These are phyloP conservation scores for Neospora caninum DNA, from an alignment of 169 alveolate species.

Conservation along the genomic window DNA sequence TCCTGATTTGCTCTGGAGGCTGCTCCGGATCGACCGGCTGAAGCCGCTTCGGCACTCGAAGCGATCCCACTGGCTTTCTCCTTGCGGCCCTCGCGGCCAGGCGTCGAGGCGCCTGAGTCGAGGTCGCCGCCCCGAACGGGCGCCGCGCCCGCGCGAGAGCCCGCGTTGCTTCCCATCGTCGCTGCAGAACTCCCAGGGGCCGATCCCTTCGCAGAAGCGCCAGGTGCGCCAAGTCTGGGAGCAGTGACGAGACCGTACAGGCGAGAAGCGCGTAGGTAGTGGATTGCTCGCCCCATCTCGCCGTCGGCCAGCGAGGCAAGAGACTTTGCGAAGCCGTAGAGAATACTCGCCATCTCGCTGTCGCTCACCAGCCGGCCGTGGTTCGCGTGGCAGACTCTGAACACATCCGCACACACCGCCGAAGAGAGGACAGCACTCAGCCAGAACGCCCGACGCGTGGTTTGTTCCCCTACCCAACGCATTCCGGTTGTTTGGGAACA, in stretches of 20 bases:
- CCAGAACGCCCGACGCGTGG: too few species aligned
- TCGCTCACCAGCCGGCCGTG: not conserved
- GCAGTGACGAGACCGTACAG: not conserved
- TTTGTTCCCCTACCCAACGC: too few species aligned
- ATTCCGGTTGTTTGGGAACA: too few species aligned
- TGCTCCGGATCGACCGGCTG: not conserved
- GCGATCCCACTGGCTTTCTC: not conserved
- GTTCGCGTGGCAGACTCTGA: constrained; percentile 13
- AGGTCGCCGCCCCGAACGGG: not conserved
- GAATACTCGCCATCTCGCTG: not conserved
- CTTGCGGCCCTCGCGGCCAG: not conserved
- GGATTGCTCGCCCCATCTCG: not conserved
- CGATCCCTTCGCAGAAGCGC: not conserved
- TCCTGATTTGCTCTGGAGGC: not conserved
- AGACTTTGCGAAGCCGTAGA: not conserved
- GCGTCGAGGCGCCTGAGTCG: not conserved
- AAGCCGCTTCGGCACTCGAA: not conserved
- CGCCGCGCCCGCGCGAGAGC: not conserved
- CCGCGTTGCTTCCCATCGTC: not conserved
- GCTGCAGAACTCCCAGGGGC: too few species aligned
- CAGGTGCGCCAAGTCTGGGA: not conserved
- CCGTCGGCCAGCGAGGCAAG: not conserved
- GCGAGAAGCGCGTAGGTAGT: constrained; percentile 11
- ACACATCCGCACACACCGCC: too few species aligned
- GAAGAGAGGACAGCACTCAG: too few species aligned